Conservation (phyloP, 2,329 filamentous ascomycete species). For the Neophaeococcomyces mojaviensis region DNA sequence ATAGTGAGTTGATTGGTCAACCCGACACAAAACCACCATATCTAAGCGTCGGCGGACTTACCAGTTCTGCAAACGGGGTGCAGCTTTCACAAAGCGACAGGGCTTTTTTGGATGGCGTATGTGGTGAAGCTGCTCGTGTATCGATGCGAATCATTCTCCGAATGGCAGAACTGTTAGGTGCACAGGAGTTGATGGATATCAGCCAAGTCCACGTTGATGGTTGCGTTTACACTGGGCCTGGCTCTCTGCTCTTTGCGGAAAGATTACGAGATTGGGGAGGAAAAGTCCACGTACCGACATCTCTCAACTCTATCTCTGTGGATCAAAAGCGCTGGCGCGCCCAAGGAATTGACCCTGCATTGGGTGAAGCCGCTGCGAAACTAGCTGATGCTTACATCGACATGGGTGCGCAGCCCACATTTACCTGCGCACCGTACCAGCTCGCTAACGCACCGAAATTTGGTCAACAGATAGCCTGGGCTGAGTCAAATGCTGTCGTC, state of each 20-base stretch:
- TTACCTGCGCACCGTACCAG: constrained; percentile 40
- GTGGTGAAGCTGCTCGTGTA: constrained; percentile 29
- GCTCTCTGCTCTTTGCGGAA: constrained; percentile 32
- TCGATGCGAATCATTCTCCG: constrained; percentile 34
- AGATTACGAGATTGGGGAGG: constrained; percentile 29
- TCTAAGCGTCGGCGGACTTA: too few relatives aligned
- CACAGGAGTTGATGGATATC: constrained; percentile 30
- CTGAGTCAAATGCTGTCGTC: constrained; percentile 41
- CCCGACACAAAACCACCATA: too few relatives aligned
- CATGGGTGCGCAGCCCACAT: constrained; percentile 37
- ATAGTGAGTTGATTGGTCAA: not conserved
- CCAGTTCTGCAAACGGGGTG: constrained; percentile 6
- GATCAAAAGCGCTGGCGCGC: constrained; percentile 36
- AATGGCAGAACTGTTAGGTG: constrained; percentile 32
- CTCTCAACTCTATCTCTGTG: constrained; percentile 39
- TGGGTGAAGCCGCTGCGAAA: constrained; percentile 27
- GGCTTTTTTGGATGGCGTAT: constrained; percentile 25
- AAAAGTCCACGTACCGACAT: constrained; percentile 33
- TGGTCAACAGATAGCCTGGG: constrained; percentile 39
- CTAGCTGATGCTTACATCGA: constrained; percentile 33
- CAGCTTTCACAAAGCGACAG: constrained; percentile 22
- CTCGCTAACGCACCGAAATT: constrained; percentile 29
- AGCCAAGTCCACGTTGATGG: constrained; percentile 38
- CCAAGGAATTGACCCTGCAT: constrained; percentile 28
- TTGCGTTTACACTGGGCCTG: constrained; percentile 38